phyloP scores from a whole-genome alignment of 2,329 filamentous ascomycete genomes.

The Aspergillus alliaceus region DNA sequence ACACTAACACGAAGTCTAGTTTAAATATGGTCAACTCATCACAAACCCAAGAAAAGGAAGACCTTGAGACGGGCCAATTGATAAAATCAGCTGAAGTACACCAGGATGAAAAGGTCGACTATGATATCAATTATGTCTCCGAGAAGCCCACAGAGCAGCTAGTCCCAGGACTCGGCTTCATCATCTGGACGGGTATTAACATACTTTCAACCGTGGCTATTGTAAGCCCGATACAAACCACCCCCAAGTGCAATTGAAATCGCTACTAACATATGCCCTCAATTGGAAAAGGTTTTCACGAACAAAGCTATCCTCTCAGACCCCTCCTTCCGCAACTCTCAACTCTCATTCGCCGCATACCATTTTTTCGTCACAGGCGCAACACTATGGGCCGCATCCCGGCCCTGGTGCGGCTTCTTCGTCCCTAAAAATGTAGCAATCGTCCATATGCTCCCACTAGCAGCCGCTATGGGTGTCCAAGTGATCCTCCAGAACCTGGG shows the following conservation, averaged over 20 bases:
- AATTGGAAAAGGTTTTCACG: conserved; percentile 18
- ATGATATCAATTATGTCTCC: not conserved
- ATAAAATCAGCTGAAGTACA: not conserved
- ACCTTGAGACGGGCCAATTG: not conserved
- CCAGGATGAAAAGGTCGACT: conserved; percentile 3
- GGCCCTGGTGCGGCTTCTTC: conserved; percentile 18
- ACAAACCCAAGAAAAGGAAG: not conserved
- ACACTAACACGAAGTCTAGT: not conserved
- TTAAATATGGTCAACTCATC: conserved; percentile 1
- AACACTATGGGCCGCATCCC: conserved; percentile 20
- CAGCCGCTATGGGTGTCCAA: conserved; percentile 22
- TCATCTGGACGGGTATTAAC: conserved; percentile 20
- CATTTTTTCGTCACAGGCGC: conserved; percentile 22
- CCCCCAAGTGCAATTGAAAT: not conserved
- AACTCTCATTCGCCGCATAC: conserved; percentile 23
- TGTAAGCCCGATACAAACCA: conserved; percentile 8
- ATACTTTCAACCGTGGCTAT: conserved; percentile 22
- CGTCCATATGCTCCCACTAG: conserved; percentile 18
- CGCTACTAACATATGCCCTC: not conserved
- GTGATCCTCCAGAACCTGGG: conserved; percentile 23
- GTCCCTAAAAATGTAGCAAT: conserved; percentile 15
- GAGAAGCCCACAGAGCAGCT: not conserved
- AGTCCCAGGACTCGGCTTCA: conserved; percentile 5
- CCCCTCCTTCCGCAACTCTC: conserved; percentile 19
- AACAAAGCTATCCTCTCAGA: conserved; percentile 23